Evolutionary conservation across 1,139 yeast species (phyloP).

Genomic region (Blastobotrys ciferrii): DNA sequence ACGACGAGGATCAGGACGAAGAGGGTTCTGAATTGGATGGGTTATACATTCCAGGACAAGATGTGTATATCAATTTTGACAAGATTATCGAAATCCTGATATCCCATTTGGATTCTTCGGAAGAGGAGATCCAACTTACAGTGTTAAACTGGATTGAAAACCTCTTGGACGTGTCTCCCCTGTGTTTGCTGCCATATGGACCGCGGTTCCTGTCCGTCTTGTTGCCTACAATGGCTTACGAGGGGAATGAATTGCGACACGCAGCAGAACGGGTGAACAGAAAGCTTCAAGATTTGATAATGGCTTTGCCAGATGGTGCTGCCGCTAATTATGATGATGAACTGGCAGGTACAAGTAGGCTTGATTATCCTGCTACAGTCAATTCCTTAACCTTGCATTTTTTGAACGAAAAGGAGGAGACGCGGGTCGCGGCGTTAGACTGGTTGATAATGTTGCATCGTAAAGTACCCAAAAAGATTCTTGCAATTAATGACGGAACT

Average conservation of each 20-base stretch:
- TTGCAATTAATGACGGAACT: conserved; percentile 60
- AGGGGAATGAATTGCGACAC: conserved; percentile 50
- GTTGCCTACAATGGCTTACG: conserved; percentile 55
- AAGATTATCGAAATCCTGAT: conserved; percentile 77
- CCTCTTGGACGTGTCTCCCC: conserved; percentile 71
- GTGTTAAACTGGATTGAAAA: conserved; percentile 83
- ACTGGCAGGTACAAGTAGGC: conserved; percentile 29
- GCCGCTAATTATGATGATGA: conserved; percentile 31
- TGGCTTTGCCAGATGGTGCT: conserved; percentile 33
- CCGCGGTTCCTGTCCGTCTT: conserved; percentile 58
- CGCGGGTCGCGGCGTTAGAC: conserved; percentile 81
- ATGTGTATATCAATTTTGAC: conserved; percentile 76
- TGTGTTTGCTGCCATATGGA: conserved; percentile 64
- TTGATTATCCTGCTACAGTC: conserved; percentile 59
- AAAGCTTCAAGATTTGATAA: conserved; percentile 48
- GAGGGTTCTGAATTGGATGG: conserved; percentile 45
- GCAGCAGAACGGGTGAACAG: conserved; percentile 56
- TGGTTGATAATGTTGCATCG: conserved; percentile 87
- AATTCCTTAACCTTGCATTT: conserved; percentile 62
- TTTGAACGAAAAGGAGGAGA: conserved; percentile 69
- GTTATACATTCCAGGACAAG: conserved; percentile 78
- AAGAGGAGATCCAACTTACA: conserved; percentile 75
- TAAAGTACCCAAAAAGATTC: conserved; percentile 61
- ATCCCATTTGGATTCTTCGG: conserved; percentile 70
- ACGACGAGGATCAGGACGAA: conserved; percentile 24